phyloP scores from a whole-genome alignment of 306 rosid genomes.

The Lupinus albus region DNA sequence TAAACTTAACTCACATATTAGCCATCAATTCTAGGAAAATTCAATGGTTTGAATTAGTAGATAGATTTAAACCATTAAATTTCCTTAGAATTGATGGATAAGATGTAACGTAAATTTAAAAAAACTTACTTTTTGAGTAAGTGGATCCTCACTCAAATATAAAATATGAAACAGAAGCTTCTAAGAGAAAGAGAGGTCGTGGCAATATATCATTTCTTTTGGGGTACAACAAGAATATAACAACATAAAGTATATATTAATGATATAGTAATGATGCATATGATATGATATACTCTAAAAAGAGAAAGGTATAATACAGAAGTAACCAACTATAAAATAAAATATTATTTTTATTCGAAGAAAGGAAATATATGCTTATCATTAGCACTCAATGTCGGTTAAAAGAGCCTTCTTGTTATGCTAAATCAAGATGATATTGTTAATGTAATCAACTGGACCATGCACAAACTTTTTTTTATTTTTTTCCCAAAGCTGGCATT shows the following conservation, averaged over 20 bases:
- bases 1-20: no score
- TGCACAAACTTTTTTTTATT: neutral
- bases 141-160: no score
- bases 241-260: no score
- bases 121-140: no score
- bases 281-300: no score
- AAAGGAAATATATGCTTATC: neutral
- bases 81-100: no score
- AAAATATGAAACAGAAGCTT: neutral
- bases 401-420: neutral
- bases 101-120: no score
- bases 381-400: neutral
- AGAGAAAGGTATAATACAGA: neutral
- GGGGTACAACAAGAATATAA: no score
- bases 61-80: no score
- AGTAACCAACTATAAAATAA: neutral
- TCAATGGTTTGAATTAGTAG: no score
- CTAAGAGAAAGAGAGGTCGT: neutral
- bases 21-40: no score
- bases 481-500: neutral
- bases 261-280: no score
- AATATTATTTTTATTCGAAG: neutral
- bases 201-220: neutral
- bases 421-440: neutral
- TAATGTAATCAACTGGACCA: neutral